Percentiles rank a stretch among this genome's conserved stretches.
Evolutionary conservation across 176 grass and related monocot species (phyloP).

Genomic region (Urochloa ruziziensis): DNA sequence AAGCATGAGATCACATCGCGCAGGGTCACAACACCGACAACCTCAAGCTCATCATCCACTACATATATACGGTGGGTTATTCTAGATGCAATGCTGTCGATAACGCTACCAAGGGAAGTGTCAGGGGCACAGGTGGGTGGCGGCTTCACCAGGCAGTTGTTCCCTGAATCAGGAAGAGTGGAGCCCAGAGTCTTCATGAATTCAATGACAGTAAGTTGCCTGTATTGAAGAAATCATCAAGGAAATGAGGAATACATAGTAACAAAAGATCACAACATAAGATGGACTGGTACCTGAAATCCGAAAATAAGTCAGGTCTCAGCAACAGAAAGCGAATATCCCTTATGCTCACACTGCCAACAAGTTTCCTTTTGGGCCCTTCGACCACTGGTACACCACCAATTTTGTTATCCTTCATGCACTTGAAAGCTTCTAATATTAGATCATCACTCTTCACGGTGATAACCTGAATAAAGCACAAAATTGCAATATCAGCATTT

Average conservation of each 20-base stretch:
- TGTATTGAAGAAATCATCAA: constrained; percentile 16
- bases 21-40: constrained; percentile 75
- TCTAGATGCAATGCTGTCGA: constrained; percentile 75
- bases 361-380: constrained; percentile 64
- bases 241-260: background rate
- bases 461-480: constrained; percentile 67
- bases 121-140: constrained; percentile 59
- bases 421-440: constrained; percentile 83
- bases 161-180: constrained; percentile 52
- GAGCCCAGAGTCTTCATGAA: constrained; percentile 73
- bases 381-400: constrained; percentile 81
- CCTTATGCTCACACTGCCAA: constrained; percentile 77
- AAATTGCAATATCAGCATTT: background rate
- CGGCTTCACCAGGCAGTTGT: constrained; percentile 29
- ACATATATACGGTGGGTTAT: constrained; percentile 90
- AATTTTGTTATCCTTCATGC: constrained; percentile 85
- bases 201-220: constrained; percentile 71
- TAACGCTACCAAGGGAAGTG: constrained; percentile 69
- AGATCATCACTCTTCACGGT: constrained; percentile 73
- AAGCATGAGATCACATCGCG: constrained; percentile 96
- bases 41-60: constrained; percentile 42
- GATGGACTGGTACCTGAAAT: constrained; percentile 62
- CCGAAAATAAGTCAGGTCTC: constrained; percentile 69
- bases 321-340: constrained; percentile 81
- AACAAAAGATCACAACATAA: background rate